These are phyloP conservation scores for Rubus parviflorus DNA, from an alignment of 306 rosid genomes.

Conservation along the genomic window DNA sequence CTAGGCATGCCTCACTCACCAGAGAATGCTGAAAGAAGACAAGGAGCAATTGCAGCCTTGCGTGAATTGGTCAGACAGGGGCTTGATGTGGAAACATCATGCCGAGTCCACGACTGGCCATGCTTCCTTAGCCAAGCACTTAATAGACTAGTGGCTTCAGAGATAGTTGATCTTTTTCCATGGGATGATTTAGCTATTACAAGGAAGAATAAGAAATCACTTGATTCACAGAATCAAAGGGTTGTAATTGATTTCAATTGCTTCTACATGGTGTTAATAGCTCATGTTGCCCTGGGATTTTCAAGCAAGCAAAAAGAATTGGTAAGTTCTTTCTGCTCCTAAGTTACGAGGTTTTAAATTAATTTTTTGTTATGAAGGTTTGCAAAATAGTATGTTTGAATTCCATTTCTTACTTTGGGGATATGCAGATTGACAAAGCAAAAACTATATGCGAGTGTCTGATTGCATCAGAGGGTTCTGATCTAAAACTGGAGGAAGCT, in stretches of 20 bases:
- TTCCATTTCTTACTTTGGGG: constrained; percentile 6
- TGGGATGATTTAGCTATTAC: constrained; percentile 76
- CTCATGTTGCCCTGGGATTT: constrained; percentile 89
- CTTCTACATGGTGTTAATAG: constrained; percentile 68
- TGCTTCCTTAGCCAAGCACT: constrained; percentile 85
- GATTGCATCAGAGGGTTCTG: constrained; percentile 72
- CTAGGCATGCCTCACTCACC: constrained; percentile 68
- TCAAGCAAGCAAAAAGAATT: constrained; percentile 74
- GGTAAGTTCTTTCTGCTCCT: constrained; percentile 52
- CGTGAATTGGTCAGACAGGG: constrained; percentile 95
- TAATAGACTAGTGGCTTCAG: constrained; percentile 66
- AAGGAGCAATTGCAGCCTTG: constrained; percentile 89
- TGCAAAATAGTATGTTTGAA: not conserved
- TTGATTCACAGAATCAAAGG: constrained; percentile 91
- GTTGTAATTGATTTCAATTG: constrained; percentile 77
- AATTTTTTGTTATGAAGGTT: not conserved
- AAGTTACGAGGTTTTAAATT: constrained; percentile 7
- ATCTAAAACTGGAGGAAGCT: constrained; percentile 86
- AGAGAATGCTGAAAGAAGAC: constrained; percentile 76
- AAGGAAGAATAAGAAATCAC: constrained; percentile 89
- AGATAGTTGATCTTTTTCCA: constrained; percentile 89
- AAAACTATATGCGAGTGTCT: constrained; percentile 83
- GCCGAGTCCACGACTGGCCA: constrained; percentile 95
- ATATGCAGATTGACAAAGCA: constrained; percentile 67
- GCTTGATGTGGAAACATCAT: constrained; percentile 77